Evolutionary conservation across 768 basidiomycete genomes (phyloP).

Genomic region (Boletus edulis): DNA sequence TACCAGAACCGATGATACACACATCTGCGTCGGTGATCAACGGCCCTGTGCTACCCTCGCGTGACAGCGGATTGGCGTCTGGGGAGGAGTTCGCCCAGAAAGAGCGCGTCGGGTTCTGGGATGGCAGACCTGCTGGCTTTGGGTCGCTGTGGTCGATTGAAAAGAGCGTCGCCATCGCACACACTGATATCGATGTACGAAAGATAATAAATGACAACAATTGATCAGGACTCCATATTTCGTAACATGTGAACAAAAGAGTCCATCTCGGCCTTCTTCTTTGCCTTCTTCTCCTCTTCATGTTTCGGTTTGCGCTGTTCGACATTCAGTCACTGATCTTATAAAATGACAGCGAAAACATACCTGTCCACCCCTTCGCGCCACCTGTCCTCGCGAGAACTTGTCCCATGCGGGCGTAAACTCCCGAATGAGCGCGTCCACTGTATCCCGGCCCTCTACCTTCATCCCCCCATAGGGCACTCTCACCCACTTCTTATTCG

Average conservation of each 20-base stretch:
- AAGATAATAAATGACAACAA: background rate
- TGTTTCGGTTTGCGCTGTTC: background rate
- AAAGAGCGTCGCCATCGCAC: slow-evolving; percentile 13
- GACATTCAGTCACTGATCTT: background rate
- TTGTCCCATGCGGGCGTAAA: slow-evolving; percentile 11
- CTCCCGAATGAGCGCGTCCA: slow-evolving; percentile 5
- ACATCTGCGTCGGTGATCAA: slow-evolving; percentile 65
- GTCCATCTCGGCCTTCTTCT: slow-evolving; percentile 2
- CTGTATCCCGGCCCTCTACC: slow-evolving; percentile 5
- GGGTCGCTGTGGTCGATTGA: background rate
- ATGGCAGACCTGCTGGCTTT: slow-evolving; percentile 43
- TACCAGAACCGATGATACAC: slow-evolving; percentile 77
- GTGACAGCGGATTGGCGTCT: slow-evolving; percentile 63
- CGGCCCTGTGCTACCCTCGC: slow-evolving; percentile 59
- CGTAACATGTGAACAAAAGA: slow-evolving; percentile 14
- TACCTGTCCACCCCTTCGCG: background rate
- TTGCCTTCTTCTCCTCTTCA: background rate
- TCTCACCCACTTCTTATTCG: slow-evolving; percentile 9
- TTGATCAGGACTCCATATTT: slow-evolving; percentile 3
- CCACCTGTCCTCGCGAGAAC: background rate
- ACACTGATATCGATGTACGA: background rate
- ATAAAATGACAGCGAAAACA: background rate
- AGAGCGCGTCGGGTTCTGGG: slow-evolving; percentile 62
- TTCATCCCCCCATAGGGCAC: slow-evolving; percentile 11
- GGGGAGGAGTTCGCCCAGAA: slow-evolving; percentile 65